phyloP scores from a whole-genome alignment of 1,139 yeast genomes.

The Kodamaea plutei region DNA sequence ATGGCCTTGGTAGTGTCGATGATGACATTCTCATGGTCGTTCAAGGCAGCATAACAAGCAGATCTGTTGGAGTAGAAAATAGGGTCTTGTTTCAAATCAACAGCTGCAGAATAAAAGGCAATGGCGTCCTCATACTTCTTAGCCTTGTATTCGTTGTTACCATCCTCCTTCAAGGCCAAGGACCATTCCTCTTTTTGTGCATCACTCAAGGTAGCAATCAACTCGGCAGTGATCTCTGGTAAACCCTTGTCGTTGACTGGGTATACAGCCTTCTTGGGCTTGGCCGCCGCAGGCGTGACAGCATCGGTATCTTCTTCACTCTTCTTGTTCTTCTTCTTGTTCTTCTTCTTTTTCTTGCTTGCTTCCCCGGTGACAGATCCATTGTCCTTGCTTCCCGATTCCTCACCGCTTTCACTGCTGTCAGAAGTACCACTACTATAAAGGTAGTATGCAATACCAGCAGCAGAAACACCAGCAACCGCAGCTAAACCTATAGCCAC shows the following conservation, averaged over 20 bases:
- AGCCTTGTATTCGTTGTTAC: slow-evolving; percentile 72
- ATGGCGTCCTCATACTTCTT: slow-evolving; percentile 73
- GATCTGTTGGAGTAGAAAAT: slow-evolving; percentile 91
- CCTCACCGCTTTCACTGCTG: slow-evolving; percentile 13
- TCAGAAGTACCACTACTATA: slow-evolving; percentile 2
- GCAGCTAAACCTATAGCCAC: slow-evolving; percentile 54
- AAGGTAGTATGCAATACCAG: slow-evolving; percentile 52
- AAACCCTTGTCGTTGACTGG: slow-evolving; percentile 53
- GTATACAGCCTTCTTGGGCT: slow-evolving; percentile 22
- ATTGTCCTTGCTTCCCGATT: slow-evolving; percentile 7
- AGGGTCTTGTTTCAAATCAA: slow-evolving; percentile 72
- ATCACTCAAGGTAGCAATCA: slow-evolving; percentile 43
- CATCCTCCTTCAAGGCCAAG: slow-evolving; percentile 78
- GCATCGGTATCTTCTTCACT: slow-evolving; percentile 17
- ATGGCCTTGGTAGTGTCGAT: slow-evolving; percentile 86
- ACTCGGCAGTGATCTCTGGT: slow-evolving; percentile 50
- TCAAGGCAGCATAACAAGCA: slow-evolving; percentile 86
- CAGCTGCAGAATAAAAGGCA: slow-evolving; percentile 72
- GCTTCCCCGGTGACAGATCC: slow-evolving; percentile 16
- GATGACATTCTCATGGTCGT: slow-evolving; percentile 76
- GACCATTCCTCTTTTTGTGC: slow-evolving; percentile 69
- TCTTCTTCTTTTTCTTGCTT: slow-evolving; percentile 35
- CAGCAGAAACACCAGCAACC: slow-evolving; percentile 58
- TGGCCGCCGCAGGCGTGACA: slow-evolving; percentile 12
- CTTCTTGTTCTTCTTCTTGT: slow-evolving; percentile 38